Evolutionary conservation across 2,329 filamentous ascomycete species (phyloP).

Genomic region (Diaporthe helianthi): DNA sequence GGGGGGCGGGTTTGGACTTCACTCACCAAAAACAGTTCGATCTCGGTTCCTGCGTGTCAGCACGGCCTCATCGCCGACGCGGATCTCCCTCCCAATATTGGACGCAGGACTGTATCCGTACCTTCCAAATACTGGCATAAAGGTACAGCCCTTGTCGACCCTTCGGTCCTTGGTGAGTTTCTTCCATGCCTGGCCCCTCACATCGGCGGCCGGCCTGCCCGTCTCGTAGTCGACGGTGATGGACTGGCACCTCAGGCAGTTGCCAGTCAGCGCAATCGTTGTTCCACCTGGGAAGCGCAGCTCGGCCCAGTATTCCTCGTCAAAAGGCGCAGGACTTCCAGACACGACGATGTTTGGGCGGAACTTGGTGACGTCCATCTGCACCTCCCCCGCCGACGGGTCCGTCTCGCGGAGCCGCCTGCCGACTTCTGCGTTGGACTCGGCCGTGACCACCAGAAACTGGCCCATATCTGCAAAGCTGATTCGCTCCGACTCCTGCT

Average conservation of each 20-base stretch:
- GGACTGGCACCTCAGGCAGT: slow-evolving; percentile 19
- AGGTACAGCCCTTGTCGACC: background rate
- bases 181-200: slow-evolving; percentile 10
- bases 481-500: background rate
- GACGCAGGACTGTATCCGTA: slow-evolving; percentile 16
- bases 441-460: slow-evolving; percentile 1
- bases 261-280: slow-evolving; percentile 4
- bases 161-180: slow-evolving; percentile 16
- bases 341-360: slow-evolving; percentile 2
- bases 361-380: slow-evolving; percentile 24
- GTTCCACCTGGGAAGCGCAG: background rate
- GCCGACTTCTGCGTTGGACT: slow-evolving; percentile 10
- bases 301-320: slow-evolving; percentile 17
- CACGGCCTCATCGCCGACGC: slow-evolving; percentile 1
- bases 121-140: slow-evolving; percentile 16
- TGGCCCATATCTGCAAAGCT: slow-evolving; percentile 14
- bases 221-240: slow-evolving; percentile 22
- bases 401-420: slow-evolving; percentile 8
- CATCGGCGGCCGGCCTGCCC: slow-evolving; percentile 13
- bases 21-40: slow-evolving; percentile 8
- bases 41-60: slow-evolving; percentile 15
- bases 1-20: no score
- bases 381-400: background rate
- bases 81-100: background rate
- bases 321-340: slow-evolving; percentile 1